Conservation (phyloP, 805 yeast species). For the Ogataea corticis region DNA sequence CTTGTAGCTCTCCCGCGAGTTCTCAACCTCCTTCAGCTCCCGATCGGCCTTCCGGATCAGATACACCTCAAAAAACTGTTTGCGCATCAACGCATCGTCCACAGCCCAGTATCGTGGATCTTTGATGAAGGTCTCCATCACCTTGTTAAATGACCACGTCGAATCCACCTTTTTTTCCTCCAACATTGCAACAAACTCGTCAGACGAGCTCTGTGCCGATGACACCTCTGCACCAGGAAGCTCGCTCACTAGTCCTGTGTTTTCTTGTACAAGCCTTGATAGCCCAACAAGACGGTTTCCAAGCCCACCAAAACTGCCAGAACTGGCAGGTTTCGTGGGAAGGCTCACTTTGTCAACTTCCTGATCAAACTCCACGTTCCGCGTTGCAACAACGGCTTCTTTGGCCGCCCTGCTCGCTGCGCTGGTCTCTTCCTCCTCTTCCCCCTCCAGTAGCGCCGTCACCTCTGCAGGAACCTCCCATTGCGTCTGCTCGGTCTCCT, state of each 20-base stretch:
- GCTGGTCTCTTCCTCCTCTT: not conserved
- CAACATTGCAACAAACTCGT: slow-evolving; percentile 55
- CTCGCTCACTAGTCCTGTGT: slow-evolving; percentile 4
- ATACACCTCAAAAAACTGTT: slow-evolving; percentile 64
- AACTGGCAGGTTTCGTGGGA: not conserved
- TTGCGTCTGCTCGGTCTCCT: slow-evolving; percentile 61
- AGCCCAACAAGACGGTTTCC: slow-evolving; percentile 18
- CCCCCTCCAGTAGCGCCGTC: slow-evolving; percentile 8
- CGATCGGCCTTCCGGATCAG: slow-evolving; percentile 49
- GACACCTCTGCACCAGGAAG: slow-evolving; percentile 1
- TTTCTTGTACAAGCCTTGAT: slow-evolving; percentile 4
- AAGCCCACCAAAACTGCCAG: slow-evolving; percentile 2
- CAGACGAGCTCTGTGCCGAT: not conserved
- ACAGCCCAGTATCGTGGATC: slow-evolving; percentile 71
- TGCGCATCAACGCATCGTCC: slow-evolving; percentile 59
- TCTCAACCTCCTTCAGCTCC: slow-evolving; percentile 53
- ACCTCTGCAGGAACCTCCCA: slow-evolving; percentile 77
- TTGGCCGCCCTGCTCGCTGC: not conserved
- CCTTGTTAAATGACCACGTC: slow-evolving; percentile 71
- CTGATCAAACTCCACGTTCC: slow-evolving; percentile 21
- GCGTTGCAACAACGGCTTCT: not conserved
- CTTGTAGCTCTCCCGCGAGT: slow-evolving; percentile 55
- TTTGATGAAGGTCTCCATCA: slow-evolving; percentile 55
- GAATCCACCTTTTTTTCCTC: slow-evolving; percentile 59
- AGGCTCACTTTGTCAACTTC: no score